A percentile compares a stretch with the other conserved stretches of the same genome.
phyloP scores from a whole-genome alignment of 257 asterid genomes.

The Mentha longifolia region DNA sequence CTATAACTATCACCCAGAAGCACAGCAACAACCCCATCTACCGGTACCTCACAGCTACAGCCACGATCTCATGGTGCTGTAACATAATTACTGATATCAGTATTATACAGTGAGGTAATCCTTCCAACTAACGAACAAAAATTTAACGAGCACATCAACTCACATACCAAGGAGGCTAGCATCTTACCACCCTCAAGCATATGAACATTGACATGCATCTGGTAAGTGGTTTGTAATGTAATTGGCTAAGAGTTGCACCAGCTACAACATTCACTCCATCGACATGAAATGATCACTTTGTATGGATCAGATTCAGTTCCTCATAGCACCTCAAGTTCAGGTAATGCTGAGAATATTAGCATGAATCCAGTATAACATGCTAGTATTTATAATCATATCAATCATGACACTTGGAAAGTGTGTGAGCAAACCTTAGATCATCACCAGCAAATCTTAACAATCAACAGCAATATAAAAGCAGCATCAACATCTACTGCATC shows the following conservation, averaged over 20 bases:
- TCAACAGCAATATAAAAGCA: slow-evolving; percentile 53
- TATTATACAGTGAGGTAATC: slow-evolving; percentile 24
- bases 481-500: slow-evolving; percentile 49
- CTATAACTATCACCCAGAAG: slow-evolving; percentile 38
- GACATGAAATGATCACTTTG: neutral
- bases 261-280: neutral
- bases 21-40: slow-evolving; percentile 50
- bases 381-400: slow-evolving; percentile 54
- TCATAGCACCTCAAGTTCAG: slow-evolving; percentile 2
- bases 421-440: slow-evolving; percentile 34
- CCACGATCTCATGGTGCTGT: slow-evolving; percentile 52
- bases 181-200: slow-evolving; percentile 35
- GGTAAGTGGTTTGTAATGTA: slow-evolving; percentile 15
- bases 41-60: slow-evolving; percentile 48
- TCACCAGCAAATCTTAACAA: slow-evolving; percentile 50
- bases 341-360: slow-evolving; percentile 26
- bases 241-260: slow-evolving; percentile 27
- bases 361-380: slow-evolving; percentile 25
- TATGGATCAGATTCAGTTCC: slow-evolving; percentile 11
- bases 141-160: neutral
- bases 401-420: slow-evolving; percentile 36
- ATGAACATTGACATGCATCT: neutral
- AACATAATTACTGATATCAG: slow-evolving; percentile 47
- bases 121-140: slow-evolving; percentile 5
- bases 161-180: neutral